These are phyloP conservation scores for Ophiocordyceps unilateralis DNA, from an alignment of 2,329 filamentous ascomycete species.

Conservation along the genomic window DNA sequence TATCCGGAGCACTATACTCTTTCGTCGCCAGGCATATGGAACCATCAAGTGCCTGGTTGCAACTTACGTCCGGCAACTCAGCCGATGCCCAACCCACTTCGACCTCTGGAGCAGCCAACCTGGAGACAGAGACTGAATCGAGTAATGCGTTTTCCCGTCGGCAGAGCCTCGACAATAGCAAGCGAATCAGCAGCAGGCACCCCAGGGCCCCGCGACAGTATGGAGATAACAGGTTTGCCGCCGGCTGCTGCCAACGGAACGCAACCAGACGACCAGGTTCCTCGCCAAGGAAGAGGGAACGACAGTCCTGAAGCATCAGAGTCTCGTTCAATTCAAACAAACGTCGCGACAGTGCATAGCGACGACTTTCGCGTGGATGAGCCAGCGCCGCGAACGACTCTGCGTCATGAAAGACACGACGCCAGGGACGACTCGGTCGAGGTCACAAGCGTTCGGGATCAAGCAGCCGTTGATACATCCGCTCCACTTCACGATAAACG, in stretches of 20 bases:
- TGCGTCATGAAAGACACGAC: background rate
- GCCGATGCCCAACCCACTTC: background rate
- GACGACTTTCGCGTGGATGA: conserved; percentile 14
- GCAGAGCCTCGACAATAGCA: conserved; percentile 18
- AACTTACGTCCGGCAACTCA: background rate
- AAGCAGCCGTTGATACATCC: background rate
- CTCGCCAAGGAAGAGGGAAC: background rate
- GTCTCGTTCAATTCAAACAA: conserved; percentile 9
- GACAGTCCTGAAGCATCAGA: conserved; percentile 1
- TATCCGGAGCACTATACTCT: background rate
- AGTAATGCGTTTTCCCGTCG: conserved; percentile 12
- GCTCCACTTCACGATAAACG: too few species aligned
- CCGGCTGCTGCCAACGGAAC: background rate
- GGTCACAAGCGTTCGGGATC: background rate
- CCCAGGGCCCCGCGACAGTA: background rate
- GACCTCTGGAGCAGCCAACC: conserved; percentile 3
- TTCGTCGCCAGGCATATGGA: background rate
- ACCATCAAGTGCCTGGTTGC: background rate
- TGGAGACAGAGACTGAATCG: conserved; percentile 13
- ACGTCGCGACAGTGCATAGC: conserved; percentile 18
- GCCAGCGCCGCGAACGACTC: background rate
- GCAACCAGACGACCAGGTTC: background rate
- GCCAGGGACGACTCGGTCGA: background rate
- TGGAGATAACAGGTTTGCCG: background rate
- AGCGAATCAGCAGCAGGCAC: conserved; percentile 8